Evolutionary conservation across 306 rosid genomes (phyloP).

Genomic region (Acacia crassicarpa): DNA sequence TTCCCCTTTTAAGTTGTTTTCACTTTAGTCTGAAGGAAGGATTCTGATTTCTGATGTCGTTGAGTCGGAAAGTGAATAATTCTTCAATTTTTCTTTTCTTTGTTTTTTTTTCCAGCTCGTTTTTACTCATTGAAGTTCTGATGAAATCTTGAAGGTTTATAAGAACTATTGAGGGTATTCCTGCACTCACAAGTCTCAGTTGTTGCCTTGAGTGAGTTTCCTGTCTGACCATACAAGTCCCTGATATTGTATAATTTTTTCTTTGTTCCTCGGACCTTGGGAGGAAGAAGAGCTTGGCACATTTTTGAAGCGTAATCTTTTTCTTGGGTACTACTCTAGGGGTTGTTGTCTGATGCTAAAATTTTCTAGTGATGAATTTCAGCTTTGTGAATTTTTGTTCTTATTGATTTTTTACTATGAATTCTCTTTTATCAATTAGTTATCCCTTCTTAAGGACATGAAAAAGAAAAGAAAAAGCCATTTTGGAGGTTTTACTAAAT

Average conservation of each 20-base stretch:
- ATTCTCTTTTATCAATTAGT: neutral
- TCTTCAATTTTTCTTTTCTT: neutral
- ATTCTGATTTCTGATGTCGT: neutral
- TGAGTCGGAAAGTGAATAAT: neutral
- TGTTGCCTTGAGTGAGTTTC: neutral
- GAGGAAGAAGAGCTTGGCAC: neutral
- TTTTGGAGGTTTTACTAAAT: neutral
- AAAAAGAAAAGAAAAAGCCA: slow-evolving; percentile 7
- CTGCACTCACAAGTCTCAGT: neutral
- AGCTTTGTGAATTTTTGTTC: neutral
- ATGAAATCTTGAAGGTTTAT: neutral
- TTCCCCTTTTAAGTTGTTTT: neutral
- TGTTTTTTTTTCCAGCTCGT: neutral
- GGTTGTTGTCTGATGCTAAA: neutral
- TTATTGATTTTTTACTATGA: neutral
- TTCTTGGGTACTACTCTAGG: neutral
- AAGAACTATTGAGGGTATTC: neutral
- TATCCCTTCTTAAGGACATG: neutral
- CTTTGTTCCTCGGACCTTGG: neutral
- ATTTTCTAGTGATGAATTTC: neutral
- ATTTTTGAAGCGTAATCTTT: neutral
- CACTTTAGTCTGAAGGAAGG: neutral
- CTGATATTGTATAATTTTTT: neutral
- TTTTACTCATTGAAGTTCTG: neutral
- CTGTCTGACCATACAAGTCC: neutral